Base-by-base conservation (phyloP, 2,329 filamentous ascomycete genomes). In the Aspergillus persii region DNA sequence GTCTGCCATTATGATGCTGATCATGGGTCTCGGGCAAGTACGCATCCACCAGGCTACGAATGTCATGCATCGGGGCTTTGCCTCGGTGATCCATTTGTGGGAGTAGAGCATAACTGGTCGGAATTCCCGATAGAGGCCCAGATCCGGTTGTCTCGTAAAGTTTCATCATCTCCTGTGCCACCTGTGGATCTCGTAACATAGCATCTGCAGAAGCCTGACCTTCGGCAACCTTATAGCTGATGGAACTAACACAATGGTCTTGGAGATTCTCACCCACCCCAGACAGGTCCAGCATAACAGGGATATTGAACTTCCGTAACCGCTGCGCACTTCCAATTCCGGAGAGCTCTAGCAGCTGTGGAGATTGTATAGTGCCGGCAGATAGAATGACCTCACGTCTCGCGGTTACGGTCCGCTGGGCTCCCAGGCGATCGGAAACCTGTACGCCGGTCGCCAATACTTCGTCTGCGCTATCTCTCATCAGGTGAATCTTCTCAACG, bases 281-380 rank as follows among this genome's bases (percentile, higher is more conserved):
- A 0, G 82, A 79, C 0, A 81, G 71, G 52, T 83, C 75, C 1
- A 77, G 69, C 0, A 83, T 57, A 0, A 78, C 63, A 0, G 71
- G 61, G n/a, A 85, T 80, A 0, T 69, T 69, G 15, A 78, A 69
- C 4, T 62, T 61, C 0, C 69, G 54, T 5, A 85, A 65, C 1
- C 78, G 63, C 2, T 68, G 64, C 11, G 66, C 63, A 4, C 74
- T 69, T 0, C 82, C 82, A 7, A 84, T 75, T 1, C 82, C 82
- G n/a, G 80, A 83, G 2, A 81, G 70, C 62, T 83, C 78, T 0
- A 84, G 73, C 3, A 84, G 68, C 51, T 81, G 76, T 1, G 69
- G 36, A 72, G 80, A 18, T 70, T 81, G 63, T 23, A 79, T 68
- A 0, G 72, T 71, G 1, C 79, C 78, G 0, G 77, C 77, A 1